Conservation (phyloP, 257 asterid species). For the Nicotiana attenuata region DNA sequence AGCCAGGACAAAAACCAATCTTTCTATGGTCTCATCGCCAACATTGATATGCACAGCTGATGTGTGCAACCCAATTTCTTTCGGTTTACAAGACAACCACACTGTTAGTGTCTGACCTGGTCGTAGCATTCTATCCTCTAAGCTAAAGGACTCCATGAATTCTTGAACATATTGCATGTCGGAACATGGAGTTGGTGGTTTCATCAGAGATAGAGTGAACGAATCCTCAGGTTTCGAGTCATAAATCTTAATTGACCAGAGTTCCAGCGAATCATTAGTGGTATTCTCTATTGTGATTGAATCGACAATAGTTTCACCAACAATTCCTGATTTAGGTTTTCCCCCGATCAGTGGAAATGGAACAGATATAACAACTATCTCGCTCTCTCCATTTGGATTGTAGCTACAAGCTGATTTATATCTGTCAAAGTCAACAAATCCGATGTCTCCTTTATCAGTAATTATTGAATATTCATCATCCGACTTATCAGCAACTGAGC, state of each 20-base stretch:
- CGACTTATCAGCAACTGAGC: conserved; percentile 34
- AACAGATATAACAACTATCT: conserved; percentile 47
- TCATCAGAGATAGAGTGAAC: conserved; percentile 64
- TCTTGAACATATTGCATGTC: conserved; percentile 43
- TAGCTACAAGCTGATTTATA: conserved; percentile 49
- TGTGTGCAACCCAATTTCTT: conserved; percentile 69
- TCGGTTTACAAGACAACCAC: conserved; percentile 93
- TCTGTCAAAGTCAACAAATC: conserved; percentile 64
- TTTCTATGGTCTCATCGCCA: conserved; percentile 75
- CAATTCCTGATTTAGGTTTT: conserved; percentile 63
- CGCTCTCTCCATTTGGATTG: conserved; percentile 65
- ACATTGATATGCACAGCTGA: conserved; percentile 70
- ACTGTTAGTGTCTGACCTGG: conserved; percentile 41
- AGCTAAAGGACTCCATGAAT: conserved; percentile 49
- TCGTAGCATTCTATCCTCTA: conserved; percentile 64
- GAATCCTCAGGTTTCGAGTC: conserved; percentile 79
- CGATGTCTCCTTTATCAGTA: conserved; percentile 79
- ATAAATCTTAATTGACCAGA: conserved; percentile 74
- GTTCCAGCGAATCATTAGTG: conserved; percentile 42
- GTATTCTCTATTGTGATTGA: conserved; percentile 53
- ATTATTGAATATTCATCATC: conserved; percentile 79
- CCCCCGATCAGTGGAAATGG: conserved; percentile 62
- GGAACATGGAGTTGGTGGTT: conserved; percentile 68
- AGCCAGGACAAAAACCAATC: conserved; percentile 64
- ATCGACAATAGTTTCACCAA: conserved; percentile 57